These are phyloP conservation scores for Rutstroemia sp. DNA, from an alignment of 2,329 filamentous ascomycete genomes.

Conservation along the genomic window DNA sequence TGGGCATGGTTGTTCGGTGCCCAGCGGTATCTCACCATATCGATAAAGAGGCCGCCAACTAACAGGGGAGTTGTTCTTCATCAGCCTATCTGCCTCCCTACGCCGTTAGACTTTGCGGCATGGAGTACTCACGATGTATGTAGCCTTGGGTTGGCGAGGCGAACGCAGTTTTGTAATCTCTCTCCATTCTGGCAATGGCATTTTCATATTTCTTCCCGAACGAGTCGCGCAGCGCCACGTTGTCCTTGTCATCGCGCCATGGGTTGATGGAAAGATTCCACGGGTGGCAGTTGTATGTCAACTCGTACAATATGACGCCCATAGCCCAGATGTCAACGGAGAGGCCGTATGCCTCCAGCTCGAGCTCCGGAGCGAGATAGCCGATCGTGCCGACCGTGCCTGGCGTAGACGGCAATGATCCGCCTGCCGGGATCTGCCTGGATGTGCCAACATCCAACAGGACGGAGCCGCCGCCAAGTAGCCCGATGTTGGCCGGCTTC, in stretches of 20 bases:
- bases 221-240: background rate
- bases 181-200: background rate
- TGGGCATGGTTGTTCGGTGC: background rate
- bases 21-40: background rate
- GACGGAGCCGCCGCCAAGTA: background rate
- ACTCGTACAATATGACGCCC: background rate
- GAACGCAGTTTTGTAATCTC: background rate
- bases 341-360: background rate
- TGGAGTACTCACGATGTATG: background rate
- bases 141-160: background rate
- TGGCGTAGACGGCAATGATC: background rate
- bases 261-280: background rate
- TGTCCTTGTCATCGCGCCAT: background rate
- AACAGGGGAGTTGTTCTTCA: background rate
- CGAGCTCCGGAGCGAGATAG: background rate
- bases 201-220: background rate
- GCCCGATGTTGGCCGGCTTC: background rate
- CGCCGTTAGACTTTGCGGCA: background rate
- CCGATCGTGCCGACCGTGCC: background rate
- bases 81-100: background rate
- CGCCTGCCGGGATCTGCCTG: background rate
- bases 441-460: background rate
- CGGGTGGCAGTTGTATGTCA: background rate
- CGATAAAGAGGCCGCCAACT: background rate
- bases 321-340: background rate